Percentiles rank a stretch among this genome's conserved stretches.
Conservation (phyloP, 352 stramenopile genomes). For the Plasmopara halstedii region DNA sequence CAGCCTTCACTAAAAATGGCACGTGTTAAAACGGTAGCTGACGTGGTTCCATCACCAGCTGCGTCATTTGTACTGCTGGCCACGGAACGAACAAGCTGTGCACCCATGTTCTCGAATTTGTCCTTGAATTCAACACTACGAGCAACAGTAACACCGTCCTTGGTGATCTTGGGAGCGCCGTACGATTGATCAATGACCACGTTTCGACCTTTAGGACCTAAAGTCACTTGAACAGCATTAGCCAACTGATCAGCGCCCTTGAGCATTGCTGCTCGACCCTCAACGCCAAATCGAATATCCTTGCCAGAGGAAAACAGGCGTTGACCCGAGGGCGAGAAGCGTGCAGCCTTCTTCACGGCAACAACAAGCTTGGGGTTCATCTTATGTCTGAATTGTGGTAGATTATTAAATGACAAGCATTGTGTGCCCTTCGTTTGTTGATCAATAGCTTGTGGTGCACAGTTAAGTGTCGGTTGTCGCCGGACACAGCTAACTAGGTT, state of each 20-base stretch:
- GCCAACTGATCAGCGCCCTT: constrained; percentile 97
- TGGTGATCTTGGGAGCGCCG: constrained; percentile 73
- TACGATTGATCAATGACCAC: constrained; percentile 98
- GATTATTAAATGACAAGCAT: constrained; percentile 28
- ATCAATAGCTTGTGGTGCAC: constrained; percentile 7
- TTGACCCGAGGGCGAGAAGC: constrained; percentile 30
- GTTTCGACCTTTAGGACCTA: constrained; percentile 99
- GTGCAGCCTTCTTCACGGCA: constrained; percentile 56
- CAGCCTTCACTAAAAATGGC: constrained; percentile 98
- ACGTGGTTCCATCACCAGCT: constrained; percentile 99
- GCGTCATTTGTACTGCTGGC: constrained; percentile 99
- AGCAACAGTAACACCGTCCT: constrained; percentile 69
- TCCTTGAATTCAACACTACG: constrained; percentile 74
- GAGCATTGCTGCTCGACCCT: constrained; percentile 96
- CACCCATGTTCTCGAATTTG: constrained; percentile 79
- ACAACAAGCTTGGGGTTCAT: constrained; percentile 73
- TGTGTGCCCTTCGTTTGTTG: neutral
- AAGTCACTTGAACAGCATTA: constrained; percentile 98
- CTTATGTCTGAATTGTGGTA: constrained; percentile 12
- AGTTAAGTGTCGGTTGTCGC: constrained; percentile 5
- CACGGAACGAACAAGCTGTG: constrained; percentile 58
- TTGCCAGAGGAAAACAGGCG: constrained; percentile 90
- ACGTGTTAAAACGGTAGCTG: constrained; percentile 97
- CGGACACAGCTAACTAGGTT: constrained; percentile 1
- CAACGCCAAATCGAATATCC: constrained; percentile 99